Conservation (phyloP, 23 red algal genomes). For the Chondrus crispus region DNA sequence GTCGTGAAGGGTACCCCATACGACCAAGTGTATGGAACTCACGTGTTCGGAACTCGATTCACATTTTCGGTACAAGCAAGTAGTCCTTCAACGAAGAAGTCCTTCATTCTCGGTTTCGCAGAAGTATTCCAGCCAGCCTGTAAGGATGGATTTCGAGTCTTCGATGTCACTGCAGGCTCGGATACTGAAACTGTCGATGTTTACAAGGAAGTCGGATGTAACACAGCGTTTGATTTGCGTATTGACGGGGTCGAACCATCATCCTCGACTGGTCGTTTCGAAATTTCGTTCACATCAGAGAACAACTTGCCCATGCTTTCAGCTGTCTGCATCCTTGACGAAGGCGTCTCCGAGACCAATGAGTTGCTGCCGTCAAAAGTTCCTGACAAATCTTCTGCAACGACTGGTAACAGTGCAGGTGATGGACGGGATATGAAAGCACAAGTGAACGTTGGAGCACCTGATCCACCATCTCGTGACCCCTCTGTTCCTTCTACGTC, state of each 20-base stretch:
- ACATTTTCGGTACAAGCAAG: not conserved
- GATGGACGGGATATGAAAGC: too few relatives aligned
- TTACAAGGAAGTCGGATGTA: constrained; percentile 34
- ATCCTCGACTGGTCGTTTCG: not conserved
- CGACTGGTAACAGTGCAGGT: too few relatives aligned
- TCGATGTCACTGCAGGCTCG: constrained; percentile 9
- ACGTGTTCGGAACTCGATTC: constrained; percentile 28
- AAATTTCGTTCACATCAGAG: not conserved
- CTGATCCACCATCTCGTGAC: too few relatives aligned
- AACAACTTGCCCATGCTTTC: not conserved
- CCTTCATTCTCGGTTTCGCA: constrained; percentile 33
- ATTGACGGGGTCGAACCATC: constrained; percentile 46
- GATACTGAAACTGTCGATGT: constrained; percentile 28
- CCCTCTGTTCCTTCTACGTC: too few relatives aligned
- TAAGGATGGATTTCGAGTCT: not conserved
- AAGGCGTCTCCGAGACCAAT: too few relatives aligned
- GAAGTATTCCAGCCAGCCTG: constrained; percentile 33
- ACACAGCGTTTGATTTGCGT: constrained; percentile 24
- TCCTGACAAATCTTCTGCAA: too few relatives aligned
- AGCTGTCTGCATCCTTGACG: not conserved
- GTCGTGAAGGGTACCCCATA: not conserved
- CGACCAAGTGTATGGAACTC: constrained; percentile 10
- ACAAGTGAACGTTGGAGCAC: too few relatives aligned
- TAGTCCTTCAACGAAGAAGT: not conserved
- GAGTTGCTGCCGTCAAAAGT: too few relatives aligned